Conservation (phyloP, 371 early-diverging fungal species). For the Lichtheimia hyalospora region DNA sequence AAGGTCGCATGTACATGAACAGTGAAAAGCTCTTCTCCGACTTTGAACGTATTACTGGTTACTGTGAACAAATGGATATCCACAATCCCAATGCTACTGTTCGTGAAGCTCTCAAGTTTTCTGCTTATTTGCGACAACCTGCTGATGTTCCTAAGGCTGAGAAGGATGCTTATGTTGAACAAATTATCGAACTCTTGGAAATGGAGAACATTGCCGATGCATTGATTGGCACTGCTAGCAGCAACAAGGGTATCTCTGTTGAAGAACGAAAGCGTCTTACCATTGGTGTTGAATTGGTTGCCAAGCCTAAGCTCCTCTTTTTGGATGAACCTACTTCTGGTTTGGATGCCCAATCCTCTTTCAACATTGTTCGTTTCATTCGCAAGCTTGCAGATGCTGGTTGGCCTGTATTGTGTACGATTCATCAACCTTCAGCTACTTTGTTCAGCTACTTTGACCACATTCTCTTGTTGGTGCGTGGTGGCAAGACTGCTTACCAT, state of each 20-base stretch:
- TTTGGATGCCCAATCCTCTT: constrained; percentile 66
- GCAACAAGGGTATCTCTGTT: constrained; percentile 62
- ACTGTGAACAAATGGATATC: constrained; percentile 83
- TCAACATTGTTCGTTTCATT: constrained; percentile 74
- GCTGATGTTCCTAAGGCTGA: constrained; percentile 59
- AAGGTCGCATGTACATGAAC: constrained; percentile 74
- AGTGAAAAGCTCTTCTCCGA: constrained; percentile 50
- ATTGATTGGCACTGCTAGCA: constrained; percentile 59
- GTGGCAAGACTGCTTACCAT: constrained; percentile 79
- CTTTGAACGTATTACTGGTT: constrained; percentile 77
- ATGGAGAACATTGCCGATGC: constrained; percentile 65
- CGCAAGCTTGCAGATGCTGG: constrained; percentile 71
- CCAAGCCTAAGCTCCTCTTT: constrained; percentile 77
- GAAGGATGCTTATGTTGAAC: constrained; percentile 69
- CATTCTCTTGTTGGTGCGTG: constrained; percentile 75
- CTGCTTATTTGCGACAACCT: constrained; percentile 71
- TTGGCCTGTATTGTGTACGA: constrained; percentile 76
- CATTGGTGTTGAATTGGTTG: constrained; percentile 74
- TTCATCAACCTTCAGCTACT: constrained; percentile 84
- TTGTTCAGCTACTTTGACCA: constrained; percentile 85
- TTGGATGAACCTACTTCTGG: constrained; percentile 90
- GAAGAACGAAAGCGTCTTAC: constrained; percentile 70
- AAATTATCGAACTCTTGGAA: constrained; percentile 66
- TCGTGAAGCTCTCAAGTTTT: constrained; percentile 74
- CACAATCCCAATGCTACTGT: constrained; percentile 66